Conservation (phyloP, 495 filamentous ascomycete species). For the Lasiosphaeria miniovina region DNA sequence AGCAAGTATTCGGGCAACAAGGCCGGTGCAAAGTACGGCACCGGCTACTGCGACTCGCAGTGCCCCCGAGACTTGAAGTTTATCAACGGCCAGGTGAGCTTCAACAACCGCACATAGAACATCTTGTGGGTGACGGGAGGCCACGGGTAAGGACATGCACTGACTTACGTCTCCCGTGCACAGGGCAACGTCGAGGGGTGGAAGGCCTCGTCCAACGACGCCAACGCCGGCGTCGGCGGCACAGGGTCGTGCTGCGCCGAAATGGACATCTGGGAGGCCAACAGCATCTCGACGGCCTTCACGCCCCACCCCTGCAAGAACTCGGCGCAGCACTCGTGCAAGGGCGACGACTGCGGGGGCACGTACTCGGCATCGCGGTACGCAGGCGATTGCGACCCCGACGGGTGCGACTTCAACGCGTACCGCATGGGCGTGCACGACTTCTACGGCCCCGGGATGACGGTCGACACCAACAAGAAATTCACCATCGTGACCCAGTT, state of each 20-base stretch:
- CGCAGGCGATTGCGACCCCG: slow-evolving; percentile 56
- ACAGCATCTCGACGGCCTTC: slow-evolving; percentile 51
- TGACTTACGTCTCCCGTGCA: background rate
- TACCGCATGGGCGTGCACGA: slow-evolving; percentile 52
- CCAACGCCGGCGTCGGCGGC: slow-evolving; percentile 37
- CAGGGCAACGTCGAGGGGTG: slow-evolving; percentile 46
- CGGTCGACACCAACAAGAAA: slow-evolving; percentile 16
- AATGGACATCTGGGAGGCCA: slow-evolving; percentile 62
- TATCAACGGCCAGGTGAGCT: slow-evolving; percentile 51
- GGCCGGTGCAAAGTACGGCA: slow-evolving; percentile 60
- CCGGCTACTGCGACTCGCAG: slow-evolving; percentile 67
- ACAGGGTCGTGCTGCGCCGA: slow-evolving; percentile 53
- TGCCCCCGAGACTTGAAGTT: slow-evolving; percentile 52
- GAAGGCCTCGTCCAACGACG: slow-evolving; percentile 37
- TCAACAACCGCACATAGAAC: background rate
- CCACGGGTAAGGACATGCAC: too few species aligned
- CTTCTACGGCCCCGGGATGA: slow-evolving; percentile 44
- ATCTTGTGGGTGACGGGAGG: too few species aligned
- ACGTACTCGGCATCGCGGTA: slow-evolving; percentile 41
- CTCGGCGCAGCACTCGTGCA: slow-evolving; percentile 44
- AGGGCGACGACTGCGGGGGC: slow-evolving; percentile 46
- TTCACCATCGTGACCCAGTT: slow-evolving; percentile 67
- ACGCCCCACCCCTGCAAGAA: slow-evolving; percentile 56
- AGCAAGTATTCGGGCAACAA: slow-evolving; percentile 51
- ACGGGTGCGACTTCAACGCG: slow-evolving; percentile 62